Conservation (phyloP, 73 alveolate genomes). For the Diophrys sp. region DNA sequence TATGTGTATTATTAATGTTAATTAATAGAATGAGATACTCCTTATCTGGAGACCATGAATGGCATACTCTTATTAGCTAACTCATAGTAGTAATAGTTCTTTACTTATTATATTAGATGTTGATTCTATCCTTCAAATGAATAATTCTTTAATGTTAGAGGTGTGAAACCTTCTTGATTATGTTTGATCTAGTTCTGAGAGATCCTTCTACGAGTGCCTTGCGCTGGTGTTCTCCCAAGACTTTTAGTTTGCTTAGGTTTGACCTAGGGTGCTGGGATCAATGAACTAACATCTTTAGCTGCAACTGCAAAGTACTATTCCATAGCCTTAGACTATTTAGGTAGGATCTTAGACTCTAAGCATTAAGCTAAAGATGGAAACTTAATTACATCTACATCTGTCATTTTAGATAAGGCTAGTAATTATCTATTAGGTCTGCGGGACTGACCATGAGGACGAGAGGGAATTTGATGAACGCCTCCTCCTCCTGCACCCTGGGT, state of each 20-base stretch:
- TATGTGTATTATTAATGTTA: neutral
- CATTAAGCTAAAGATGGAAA: neutral
- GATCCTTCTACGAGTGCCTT: neutral
- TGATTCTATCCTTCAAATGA: neutral
- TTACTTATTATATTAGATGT: neutral
- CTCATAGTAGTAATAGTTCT: neutral
- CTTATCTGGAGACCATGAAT: neutral
- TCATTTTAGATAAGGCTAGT: neutral
- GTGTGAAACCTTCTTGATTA: neutral
- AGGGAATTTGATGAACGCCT: too few relatives aligned
- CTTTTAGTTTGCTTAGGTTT: neutral
- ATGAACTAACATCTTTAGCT: neutral
- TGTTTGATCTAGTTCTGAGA: neutral
- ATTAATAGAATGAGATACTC: neutral
- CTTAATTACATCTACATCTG: neutral
- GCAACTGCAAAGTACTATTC: neutral
- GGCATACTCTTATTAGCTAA: neutral
- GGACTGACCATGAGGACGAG: too few relatives aligned
- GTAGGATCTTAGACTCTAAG: neutral
- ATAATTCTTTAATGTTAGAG: neutral
- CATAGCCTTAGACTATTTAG: neutral
- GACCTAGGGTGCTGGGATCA: neutral
- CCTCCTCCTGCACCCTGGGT: too few relatives aligned
- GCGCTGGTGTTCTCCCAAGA: neutral
- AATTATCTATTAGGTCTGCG: neutral